Base-by-base conservation (phyloP, 139 green algal genomes). In the Desmodesmus armatus region DNA sequence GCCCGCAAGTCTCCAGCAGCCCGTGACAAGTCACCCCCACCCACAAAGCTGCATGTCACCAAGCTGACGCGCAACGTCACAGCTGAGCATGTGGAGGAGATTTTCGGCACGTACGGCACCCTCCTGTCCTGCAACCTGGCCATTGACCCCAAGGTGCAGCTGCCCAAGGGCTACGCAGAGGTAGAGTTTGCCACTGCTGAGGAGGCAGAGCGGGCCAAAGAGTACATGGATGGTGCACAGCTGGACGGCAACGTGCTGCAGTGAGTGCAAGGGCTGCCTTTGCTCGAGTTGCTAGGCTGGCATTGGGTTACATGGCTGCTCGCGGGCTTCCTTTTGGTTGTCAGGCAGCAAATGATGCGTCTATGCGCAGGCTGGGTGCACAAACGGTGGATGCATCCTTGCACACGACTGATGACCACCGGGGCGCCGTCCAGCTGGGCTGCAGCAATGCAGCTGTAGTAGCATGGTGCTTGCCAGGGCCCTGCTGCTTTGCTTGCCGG, bases 181-280 rank as follows among this genome's bases (percentile, higher is more conserved):
- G 91, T 98, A n/a, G 94, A 96, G 84, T 98, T 87, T 77, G 88
- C 91, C 41, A 86, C 69, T 11, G 47, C 83, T 1, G 90, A 89
- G 33, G 91, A 93, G 43, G 95, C 95, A 27, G 91, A 96, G 76
- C 93, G 91, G 72, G 95, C 95, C 0, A 73, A 89, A n/a, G 87
- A 94, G n/a, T 89, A 94, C 88, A 97, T 98, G 95, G 88, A 98
- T 67, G 94, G 92, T 4, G 95, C 91, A 2, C 95, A 98, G 86
- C 89, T 98, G 5, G 95, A 98, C 84, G 95, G 95, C 23, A 95
- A 93, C 71, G 55, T 92, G 0, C 87, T 97, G 37, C 85, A 83
- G 91, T 93, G 71, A 55, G 87, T 80, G 37, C 31, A 49, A n/a
- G n/a, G n/a, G n/a, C n/a, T n/a, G n/a, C n/a, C n/a, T n/a, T n/a